phyloP scores from a whole-genome alignment of 2,329 filamentous ascomycete species.

The Dothideomycetidae sp. region DNA sequence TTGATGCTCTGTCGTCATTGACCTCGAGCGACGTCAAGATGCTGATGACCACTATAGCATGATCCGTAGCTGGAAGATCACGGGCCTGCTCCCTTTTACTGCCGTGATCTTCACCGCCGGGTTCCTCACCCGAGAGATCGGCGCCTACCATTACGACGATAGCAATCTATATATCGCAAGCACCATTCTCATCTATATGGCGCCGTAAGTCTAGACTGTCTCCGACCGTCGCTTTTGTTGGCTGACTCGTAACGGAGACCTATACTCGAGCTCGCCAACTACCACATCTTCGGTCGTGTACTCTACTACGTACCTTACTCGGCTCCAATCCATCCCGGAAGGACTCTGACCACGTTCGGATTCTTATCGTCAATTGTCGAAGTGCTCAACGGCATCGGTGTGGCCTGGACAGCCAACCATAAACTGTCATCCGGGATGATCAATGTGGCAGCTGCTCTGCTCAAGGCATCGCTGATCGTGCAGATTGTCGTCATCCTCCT shows the following conservation, averaged over 20 bases:
- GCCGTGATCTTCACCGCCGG: constrained; percentile 41
- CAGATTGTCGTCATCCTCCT: constrained; percentile 34
- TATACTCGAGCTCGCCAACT: constrained; percentile 45
- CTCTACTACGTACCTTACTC: constrained; percentile 46
- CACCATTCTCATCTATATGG: constrained; percentile 25
- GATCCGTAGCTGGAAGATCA: constrained; percentile 34
- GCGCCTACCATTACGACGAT: constrained; percentile 35
- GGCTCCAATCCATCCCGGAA: constrained; percentile 40
- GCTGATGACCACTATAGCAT: not conserved
- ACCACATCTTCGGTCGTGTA: constrained; percentile 43
- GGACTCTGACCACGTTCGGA: constrained; percentile 43
- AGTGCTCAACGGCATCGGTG: constrained; percentile 36
- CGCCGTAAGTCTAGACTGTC: constrained; percentile 14
- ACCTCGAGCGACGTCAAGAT: not conserved
- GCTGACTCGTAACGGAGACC: constrained; percentile 25
- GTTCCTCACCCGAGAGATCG: constrained; percentile 39
- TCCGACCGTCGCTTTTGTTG: constrained; percentile 1
- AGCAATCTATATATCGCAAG: constrained; percentile 34
- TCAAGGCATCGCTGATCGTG: constrained; percentile 34
- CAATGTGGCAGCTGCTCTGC: constrained; percentile 13
- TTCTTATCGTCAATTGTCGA: constrained; percentile 37
- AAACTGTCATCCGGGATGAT: constrained; percentile 1
- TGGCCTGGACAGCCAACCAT: constrained; percentile 29
- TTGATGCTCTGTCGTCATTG: not conserved
- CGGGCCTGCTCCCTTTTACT: constrained; percentile 40